phyloP scores from a whole-genome alignment of 2,329 filamentous ascomycete genomes.

The Penicillium digitatum region DNA sequence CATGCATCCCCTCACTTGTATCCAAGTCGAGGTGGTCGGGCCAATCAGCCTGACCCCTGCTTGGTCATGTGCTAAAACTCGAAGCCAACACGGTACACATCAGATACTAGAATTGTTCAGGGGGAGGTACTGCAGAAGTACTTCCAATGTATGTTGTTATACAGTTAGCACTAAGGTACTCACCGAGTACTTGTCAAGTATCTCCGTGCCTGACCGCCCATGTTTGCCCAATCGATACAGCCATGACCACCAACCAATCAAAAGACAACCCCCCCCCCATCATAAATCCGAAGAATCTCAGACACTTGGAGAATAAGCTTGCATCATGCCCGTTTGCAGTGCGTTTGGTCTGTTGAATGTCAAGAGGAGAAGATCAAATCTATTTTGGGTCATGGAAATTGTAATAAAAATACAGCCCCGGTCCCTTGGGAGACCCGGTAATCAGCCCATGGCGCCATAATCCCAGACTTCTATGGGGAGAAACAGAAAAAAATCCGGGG shows the following conservation, averaged over 20 bases:
- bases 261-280: background rate
- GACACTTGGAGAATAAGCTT: background rate
- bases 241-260: conserved; percentile 10
- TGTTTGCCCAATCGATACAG: conserved; percentile 23
- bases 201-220: conserved; percentile 22
- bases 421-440: conserved; percentile 21
- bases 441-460: conserved; percentile 26
- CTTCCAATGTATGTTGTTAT: background rate
- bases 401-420: conserved; percentile 40
- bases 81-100: conserved; percentile 7
- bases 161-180: background rate
- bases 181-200: conserved; percentile 4
- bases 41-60: conserved; percentile 24
- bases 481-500: conserved; percentile 8
- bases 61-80: conserved; percentile 15
- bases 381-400: conserved; percentile 34
- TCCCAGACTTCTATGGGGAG: conserved; percentile 19
- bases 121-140: background rate
- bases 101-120: background rate
- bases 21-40: conserved; percentile 28
- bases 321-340: background rate
- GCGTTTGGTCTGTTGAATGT: conserved; percentile 12
- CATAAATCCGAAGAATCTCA: background rate
- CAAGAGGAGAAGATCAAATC: conserved; percentile 27
- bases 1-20: conserved; percentile 20